Evolutionary conservation across 495 filamentous ascomycete species (phyloP).

Genomic region (Penicillium verhagenii): DNA sequence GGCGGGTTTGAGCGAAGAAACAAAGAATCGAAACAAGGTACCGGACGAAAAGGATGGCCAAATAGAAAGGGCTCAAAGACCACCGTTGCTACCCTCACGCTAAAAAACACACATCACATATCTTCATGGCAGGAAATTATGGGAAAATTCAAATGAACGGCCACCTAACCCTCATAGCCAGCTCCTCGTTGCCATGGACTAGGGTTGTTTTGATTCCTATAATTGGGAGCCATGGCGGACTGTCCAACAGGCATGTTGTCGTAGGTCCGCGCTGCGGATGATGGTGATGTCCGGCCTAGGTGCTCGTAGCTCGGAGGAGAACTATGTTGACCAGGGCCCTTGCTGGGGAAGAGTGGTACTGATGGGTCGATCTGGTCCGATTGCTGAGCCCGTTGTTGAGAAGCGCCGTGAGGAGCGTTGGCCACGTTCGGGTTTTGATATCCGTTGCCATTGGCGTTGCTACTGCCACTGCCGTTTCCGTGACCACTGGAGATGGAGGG

Average conservation of each 20-base stretch:
- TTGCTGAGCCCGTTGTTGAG: conserved; percentile 23
- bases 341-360: conserved; percentile 59
- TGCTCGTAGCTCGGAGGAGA: conserved; percentile 38
- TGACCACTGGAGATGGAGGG: conserved; percentile 59
- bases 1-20: not conserved
- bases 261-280: conserved; percentile 33
- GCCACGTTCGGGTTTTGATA: conserved; percentile 19
- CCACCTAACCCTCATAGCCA: conserved; percentile 59
- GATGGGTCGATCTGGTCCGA: conserved; percentile 66
- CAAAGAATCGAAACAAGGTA: conserved; percentile 9
- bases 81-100: conserved; percentile 33
- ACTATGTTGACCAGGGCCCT: conserved; percentile 32
- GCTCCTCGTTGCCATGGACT: conserved; percentile 69
- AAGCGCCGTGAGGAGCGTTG: conserved; percentile 5
- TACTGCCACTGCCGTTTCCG: conserved; percentile 17
- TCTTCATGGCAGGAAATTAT: conserved; percentile 41
- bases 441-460: conserved; percentile 29
- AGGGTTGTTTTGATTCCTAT: conserved; percentile 53
- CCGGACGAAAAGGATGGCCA: conserved; percentile 17
- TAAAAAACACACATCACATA: conserved; percentile 41
- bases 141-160: conserved; percentile 10
- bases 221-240: conserved; percentile 29
- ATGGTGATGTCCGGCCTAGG: conserved; percentile 34
- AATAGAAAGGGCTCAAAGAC: conserved; percentile 30
- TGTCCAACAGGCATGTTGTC: conserved; percentile 33